These are phyloP conservation scores for Komagataella ulmi DNA, from an alignment of 805 yeast genomes.

Conservation along the genomic window DNA sequence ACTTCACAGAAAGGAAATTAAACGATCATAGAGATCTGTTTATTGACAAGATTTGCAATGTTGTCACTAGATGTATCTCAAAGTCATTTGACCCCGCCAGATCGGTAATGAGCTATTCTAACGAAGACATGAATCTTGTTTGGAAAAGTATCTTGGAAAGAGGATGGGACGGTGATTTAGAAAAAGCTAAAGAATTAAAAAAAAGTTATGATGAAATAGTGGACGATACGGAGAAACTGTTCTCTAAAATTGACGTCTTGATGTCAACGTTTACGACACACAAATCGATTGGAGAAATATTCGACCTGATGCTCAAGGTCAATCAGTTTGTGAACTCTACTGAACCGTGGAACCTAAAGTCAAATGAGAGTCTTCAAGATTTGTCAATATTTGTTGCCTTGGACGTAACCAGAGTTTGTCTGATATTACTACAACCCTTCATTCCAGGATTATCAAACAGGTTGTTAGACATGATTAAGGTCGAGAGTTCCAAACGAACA, in stretches of 20 bases:
- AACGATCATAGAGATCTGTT: conserved; percentile 44
- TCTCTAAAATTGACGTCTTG: conserved; percentile 22
- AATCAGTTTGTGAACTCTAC: conserved; percentile 55
- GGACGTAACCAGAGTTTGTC: conserved; percentile 54
- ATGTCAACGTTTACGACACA: conserved; percentile 37
- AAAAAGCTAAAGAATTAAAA: conserved; percentile 4
- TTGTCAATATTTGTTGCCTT: conserved; percentile 48
- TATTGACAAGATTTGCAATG: conserved; percentile 74
- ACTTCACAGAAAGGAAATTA: conserved; percentile 51
- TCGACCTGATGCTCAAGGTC: conserved; percentile 44
- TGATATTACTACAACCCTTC: conserved; percentile 60
- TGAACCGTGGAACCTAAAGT: conserved; percentile 62
- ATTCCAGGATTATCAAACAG: conserved; percentile 50
- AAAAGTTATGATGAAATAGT: conserved; percentile 7
- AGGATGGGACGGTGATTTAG: neutral
- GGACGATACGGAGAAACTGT: conserved; percentile 11
- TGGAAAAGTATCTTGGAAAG: conserved; percentile 2
- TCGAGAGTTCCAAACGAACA: conserved; percentile 26
- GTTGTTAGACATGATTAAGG: conserved; percentile 53
- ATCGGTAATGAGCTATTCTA: conserved; percentile 21
- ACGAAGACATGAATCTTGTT: conserved; percentile 9
- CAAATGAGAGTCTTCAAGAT: conserved; percentile 25
- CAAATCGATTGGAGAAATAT: conserved; percentile 41
- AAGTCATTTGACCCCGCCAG: conserved; percentile 44
- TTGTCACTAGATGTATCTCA: conserved; percentile 63